These are phyloP conservation scores for Oldenlandia corymbosa DNA, from an alignment of 257 asterid species.

Conservation along the genomic window DNA sequence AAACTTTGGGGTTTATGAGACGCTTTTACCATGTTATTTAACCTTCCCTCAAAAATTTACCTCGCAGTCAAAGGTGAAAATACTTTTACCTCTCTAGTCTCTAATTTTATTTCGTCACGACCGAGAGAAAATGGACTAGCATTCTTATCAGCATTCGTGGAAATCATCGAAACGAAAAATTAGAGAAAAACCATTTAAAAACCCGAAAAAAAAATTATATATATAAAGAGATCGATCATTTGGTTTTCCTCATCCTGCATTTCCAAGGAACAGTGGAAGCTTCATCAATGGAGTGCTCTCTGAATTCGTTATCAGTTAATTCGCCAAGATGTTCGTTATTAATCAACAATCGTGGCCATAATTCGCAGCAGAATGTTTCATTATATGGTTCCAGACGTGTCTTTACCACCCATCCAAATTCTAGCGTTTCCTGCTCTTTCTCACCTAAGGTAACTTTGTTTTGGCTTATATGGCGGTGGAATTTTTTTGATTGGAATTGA, in stretches of 20 bases:
- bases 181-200: no score
- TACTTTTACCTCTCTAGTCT: no score
- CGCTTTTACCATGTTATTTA: no score
- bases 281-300: slow-evolving; percentile 2
- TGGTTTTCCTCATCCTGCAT: background rate
- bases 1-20: no score
- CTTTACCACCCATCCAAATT: background rate
- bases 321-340: background rate
- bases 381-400: background rate
- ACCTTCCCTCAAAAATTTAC: no score
- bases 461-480: background rate
- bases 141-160: no score
- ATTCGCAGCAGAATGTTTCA: background rate
- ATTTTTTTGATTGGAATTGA: no score
- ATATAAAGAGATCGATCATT: background rate
- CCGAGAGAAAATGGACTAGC: no score
- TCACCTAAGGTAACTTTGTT: background rate
- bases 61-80: no score
- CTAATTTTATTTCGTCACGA: no score
- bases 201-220: no score
- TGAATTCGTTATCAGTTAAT: background rate
- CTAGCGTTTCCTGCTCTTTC: background rate
- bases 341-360: background rate
- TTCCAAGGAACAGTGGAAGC: background rate
- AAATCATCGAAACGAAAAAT: no score